Conservation (phyloP, 202 grass and related monocot species). For the Brachypodium distachyon region DNA sequence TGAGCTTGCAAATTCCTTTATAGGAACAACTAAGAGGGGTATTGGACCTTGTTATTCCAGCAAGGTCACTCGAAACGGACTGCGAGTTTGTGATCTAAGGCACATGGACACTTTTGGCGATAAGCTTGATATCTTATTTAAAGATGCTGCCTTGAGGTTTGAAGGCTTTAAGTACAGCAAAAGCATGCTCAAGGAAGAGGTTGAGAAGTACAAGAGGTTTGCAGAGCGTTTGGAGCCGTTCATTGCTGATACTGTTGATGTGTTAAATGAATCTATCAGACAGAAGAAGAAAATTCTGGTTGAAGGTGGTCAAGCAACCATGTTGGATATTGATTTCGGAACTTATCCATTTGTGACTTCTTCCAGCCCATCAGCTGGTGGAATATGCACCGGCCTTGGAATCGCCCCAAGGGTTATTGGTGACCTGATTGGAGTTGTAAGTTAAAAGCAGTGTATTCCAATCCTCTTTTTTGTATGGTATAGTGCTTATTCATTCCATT, state of each 20-base stretch:
- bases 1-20: conserved; percentile 67
- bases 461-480: background rate
- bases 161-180: conserved; percentile 52
- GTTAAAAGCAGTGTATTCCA: conserved; percentile 12
- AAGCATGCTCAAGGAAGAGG: conserved; percentile 57
- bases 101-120: conserved; percentile 74
- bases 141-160: conserved; percentile 54
- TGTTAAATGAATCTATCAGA: conserved; percentile 59
- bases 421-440: conserved; percentile 77
- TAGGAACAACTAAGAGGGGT: conserved; percentile 79
- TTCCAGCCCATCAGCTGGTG: conserved; percentile 75
- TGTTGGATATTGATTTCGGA: conserved; percentile 89
- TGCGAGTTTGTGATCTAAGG: conserved; percentile 67
- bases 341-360: conserved; percentile 89
- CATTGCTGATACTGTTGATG: conserved; percentile 64
- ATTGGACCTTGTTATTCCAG: conserved; percentile 86
- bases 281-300: conserved; percentile 75
- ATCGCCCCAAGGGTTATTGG: conserved; percentile 60
- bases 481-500: background rate
- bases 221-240: conserved; percentile 61
- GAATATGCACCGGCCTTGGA: conserved; percentile 69
- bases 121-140: conserved; percentile 65
- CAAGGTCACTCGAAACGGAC: conserved; percentile 70
- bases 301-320: conserved; percentile 91
- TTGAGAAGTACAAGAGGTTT: conserved; percentile 65